These are phyloP conservation scores for Pezicula radicicola DNA, from an alignment of 2,329 filamentous ascomycete species.

Conservation along the genomic window DNA sequence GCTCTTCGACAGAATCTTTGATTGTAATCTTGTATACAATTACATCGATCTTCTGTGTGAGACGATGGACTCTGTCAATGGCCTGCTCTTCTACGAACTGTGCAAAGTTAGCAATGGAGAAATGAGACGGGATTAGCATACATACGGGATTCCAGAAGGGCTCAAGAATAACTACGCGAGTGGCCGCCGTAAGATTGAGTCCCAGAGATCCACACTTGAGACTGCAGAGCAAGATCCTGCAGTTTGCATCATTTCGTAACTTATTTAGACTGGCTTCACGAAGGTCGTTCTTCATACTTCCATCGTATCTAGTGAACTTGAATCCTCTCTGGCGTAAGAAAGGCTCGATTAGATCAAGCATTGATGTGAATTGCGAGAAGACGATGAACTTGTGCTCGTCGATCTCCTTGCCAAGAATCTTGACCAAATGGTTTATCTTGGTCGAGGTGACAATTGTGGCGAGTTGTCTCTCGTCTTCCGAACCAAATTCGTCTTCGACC, in stretches of 20 bases:
- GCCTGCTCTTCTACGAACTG: conserved; percentile 98
- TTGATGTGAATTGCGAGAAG: conserved; percentile 97
- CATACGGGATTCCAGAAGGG: conserved; percentile 89
- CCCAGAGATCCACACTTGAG: conserved; percentile 91
- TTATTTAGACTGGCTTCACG: conserved; percentile 82
- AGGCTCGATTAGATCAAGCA: conserved; percentile 94
- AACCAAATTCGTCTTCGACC: conserved; percentile 38
- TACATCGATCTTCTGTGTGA: conserved; percentile 94
- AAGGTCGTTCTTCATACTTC: conserved; percentile 88
- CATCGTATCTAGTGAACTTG: conserved; percentile 86
- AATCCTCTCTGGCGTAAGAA: conserved; percentile 76
- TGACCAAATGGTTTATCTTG: conserved; percentile 84
- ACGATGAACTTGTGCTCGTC: conserved; percentile 93
- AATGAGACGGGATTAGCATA: conserved; percentile 1
- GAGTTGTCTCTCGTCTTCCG: conserved; percentile 39
- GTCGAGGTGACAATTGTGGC: conserved; percentile 68
- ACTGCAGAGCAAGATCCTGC: conserved; percentile 85
- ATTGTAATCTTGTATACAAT: conserved; percentile 94
- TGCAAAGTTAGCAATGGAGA: conserved; percentile 9
- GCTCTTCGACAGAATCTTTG: conserved; percentile 81
- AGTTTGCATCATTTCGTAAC: conserved; percentile 71
- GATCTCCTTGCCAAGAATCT: conserved; percentile 76
- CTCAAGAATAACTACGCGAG: conserved; percentile 89
- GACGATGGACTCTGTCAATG: conserved; percentile 96
- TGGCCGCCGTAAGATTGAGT: conserved; percentile 91